A percentile compares a stretch with the other conserved stretches of the same genome.
phyloP scores from a whole-genome alignment of 2,329 filamentous ascomycete species.

The Sporothrix mexicana region DNA sequence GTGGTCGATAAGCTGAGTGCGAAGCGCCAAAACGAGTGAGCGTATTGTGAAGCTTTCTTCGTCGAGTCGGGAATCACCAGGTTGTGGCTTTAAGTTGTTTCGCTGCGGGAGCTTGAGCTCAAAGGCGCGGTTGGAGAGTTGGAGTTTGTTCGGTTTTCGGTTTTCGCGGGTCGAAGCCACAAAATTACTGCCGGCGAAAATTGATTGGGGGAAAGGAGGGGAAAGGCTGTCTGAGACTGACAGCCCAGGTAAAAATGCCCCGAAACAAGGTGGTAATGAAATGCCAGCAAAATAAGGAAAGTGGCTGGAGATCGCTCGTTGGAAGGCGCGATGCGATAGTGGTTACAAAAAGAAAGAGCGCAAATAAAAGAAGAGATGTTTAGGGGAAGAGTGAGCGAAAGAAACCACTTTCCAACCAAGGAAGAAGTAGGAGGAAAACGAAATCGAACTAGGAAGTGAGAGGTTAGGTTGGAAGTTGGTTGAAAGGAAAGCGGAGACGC shows the following conservation, averaged over 20 bases:
- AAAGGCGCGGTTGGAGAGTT: background rate
- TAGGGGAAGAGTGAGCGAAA: background rate
- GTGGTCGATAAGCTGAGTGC: no score
- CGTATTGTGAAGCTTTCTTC: background rate
- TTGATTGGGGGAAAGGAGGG: conserved; percentile 17
- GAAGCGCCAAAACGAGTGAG: background rate
- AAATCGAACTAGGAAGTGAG: conserved; percentile 26
- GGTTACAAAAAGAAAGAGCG: background rate
- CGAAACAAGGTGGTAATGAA: background rate
- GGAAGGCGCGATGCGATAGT: conserved; percentile 15
- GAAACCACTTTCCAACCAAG: background rate
- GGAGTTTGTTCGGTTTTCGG: background rate
- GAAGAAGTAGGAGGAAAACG: conserved; percentile 25
- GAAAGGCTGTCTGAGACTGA: background rate
- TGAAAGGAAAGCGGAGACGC: conserved; percentile 23
- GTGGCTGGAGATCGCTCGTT: background rate
- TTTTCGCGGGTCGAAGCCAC: conserved; percentile 13
- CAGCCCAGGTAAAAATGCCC: background rate
- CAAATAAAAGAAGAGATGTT: background rate
- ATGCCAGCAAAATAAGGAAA: background rate
- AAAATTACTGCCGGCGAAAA: conserved; percentile 25
- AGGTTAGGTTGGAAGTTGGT: background rate
- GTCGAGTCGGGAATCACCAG: conserved; percentile 7
- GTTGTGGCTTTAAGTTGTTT: conserved; percentile 7
- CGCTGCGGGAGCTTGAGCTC: background rate